Evolutionary conservation across 2,329 filamentous ascomycete species (phyloP), one percentile per base, ranked within the genome.

Genomic region (Aspergillus japonicus): DNA sequence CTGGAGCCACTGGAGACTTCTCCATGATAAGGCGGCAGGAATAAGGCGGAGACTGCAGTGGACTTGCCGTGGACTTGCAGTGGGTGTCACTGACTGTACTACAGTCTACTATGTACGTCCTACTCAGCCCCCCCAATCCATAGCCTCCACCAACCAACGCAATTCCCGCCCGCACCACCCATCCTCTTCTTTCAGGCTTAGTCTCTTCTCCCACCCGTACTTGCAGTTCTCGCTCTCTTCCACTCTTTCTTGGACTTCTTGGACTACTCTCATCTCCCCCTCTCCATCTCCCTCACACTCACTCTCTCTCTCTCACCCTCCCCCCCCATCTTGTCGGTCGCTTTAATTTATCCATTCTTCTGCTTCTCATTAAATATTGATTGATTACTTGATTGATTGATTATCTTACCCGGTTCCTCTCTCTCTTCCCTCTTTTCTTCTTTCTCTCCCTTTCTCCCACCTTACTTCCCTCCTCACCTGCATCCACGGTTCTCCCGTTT

Each of bases 281-380:
- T 59, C 58, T 39, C 47, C 49, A 29, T 26, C 26, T 51, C 51
- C 55, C 47, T n/a, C 63, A 14, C 24, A 4, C n/a, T 26, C 50
- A 7, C 44, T 39, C 39, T 31, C 23, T 49, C 33, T 47, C 50
- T 55, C 29, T 21, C 35, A 12, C 50, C 33, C 59, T 29, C 49
- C 52, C 47, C 33, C 19, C 56, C 50, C 53, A 56, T 54, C 58
- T 54, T 51, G 52, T 54, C 47, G 14, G 49, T 42, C 57, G 53
- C 42, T 47, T 60, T 51, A 56, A 59, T 50, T 54, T 60, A 61
- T 57, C 39, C 55, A 48, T 48, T 57, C 35, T 42, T 52, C 53
- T 52, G 26, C 55, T 35, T 50, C 47, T 58, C 51, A 56, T 35
- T 54, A 16, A 50, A 35, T 54, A 29, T 49, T 54, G 11, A 19